A percentile compares a stretch with the other conserved stretches of the same genome.
These are phyloP conservation scores for Gentiana dahurica DNA, from an alignment of 257 asterid genomes.

Conservation along the genomic window DNA sequence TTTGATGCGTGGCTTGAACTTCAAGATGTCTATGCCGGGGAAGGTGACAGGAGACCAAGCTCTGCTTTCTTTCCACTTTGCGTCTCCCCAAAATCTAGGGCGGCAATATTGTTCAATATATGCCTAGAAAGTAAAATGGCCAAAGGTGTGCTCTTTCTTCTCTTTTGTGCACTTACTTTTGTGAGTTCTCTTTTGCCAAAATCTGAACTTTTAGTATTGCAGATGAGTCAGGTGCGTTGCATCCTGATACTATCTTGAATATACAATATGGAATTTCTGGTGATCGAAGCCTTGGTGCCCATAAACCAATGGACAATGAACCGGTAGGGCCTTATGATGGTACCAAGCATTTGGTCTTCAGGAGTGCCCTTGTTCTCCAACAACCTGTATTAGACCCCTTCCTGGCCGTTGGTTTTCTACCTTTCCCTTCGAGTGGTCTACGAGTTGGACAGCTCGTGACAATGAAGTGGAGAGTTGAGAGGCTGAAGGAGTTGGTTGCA, in stretches of 20 bases:
- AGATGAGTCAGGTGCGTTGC: conserved; percentile 41
- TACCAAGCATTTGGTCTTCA: conserved; percentile 49
- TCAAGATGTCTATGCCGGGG: conserved; percentile 80
- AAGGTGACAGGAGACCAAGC: conserved; percentile 59
- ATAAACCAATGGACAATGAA: conserved; percentile 53
- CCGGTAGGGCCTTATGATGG: conserved; percentile 27
- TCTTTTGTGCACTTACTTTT: conserved; percentile 5
- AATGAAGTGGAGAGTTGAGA: conserved; percentile 94
- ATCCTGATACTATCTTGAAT: conserved; percentile 55
- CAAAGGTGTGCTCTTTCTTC: conserved; percentile 31
- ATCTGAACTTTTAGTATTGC: conserved; percentile 13
- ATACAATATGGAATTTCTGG: conserved; percentile 69
- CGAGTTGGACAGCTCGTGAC: conserved; percentile 93
- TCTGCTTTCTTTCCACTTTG: conserved; percentile 72
- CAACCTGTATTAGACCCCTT: conserved; percentile 92
- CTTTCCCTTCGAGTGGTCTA: conserved; percentile 83
- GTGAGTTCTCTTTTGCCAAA: conserved; percentile 1
- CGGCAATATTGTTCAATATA: conserved; percentile 78
- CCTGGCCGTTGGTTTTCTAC: conserved; percentile 93
- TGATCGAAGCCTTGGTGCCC: conserved; percentile 72
- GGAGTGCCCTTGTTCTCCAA: conserved; percentile 66
- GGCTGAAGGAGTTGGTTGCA: conserved; percentile 52
- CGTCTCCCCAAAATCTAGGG: conserved; percentile 74
- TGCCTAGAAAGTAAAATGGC: conserved; percentile 32
- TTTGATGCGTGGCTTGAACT: conserved; percentile 92